A percentile compares a stretch with the other conserved stretches of the same genome.
These are phyloP conservation scores for Eucalyptus lansdowneana DNA, from an alignment of 345 rosid species.

Conservation along the genomic window DNA sequence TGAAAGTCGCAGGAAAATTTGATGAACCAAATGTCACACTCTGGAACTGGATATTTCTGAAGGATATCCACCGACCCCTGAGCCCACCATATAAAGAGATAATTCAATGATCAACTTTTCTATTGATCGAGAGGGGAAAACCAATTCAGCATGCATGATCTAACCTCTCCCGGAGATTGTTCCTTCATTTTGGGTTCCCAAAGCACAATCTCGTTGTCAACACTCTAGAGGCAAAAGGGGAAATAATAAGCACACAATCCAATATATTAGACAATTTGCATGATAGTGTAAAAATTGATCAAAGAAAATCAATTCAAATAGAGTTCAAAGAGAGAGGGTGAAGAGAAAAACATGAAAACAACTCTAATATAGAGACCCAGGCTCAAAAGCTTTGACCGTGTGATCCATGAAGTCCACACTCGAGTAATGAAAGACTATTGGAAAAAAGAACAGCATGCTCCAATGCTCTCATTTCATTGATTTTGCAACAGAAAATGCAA, in stretches of 20 bases:
- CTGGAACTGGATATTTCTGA: constrained; percentile 83
- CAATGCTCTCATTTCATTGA: neutral
- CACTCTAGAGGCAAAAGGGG: constrained; percentile 49
- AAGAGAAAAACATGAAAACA: neutral
- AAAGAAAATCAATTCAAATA: neutral
- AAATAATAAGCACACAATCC: neutral
- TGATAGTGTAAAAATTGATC: neutral
- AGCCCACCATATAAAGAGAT: neutral
- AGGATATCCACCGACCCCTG: constrained; percentile 88
- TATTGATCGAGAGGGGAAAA: neutral
- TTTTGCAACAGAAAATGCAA: neutral
- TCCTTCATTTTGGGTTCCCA: constrained; percentile 98
- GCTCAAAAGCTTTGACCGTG: neutral
- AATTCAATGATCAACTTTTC: neutral
- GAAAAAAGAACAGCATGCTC: neutral
- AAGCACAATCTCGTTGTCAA: constrained; percentile 86
- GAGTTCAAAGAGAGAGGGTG: neutral
- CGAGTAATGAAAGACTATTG: neutral
- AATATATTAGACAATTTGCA: neutral
- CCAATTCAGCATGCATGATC: neutral
- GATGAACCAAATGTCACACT: constrained; percentile 95
- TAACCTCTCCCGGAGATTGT: constrained; percentile 96
- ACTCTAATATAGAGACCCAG: neutral
- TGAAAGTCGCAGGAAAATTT: constrained; percentile 90
- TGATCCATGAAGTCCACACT: neutral